Conservation (phyloP, 2,329 filamentous ascomycete species). For the Acephala macrosclerotiorum region DNA sequence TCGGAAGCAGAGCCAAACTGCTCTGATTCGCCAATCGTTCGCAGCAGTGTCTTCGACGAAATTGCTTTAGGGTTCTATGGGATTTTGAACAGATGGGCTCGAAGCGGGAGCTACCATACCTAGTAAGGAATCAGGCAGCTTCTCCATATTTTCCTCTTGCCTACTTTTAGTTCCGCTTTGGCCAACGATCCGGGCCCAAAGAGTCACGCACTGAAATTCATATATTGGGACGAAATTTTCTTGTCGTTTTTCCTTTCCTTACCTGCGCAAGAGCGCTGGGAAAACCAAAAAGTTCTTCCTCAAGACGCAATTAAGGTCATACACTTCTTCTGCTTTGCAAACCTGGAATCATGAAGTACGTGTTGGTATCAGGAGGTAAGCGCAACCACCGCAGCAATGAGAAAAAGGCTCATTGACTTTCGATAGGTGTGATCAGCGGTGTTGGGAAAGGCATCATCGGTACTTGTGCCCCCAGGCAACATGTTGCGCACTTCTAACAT, state of each 20-base stretch:
- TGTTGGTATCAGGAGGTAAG: conserved; percentile 77
- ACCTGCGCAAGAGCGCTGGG: background rate
- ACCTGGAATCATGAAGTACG: conserved; percentile 70
- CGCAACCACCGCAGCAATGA: conserved; percentile 1
- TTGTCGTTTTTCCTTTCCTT: background rate
- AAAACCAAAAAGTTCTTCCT: background rate
- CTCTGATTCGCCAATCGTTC: too few species aligned
- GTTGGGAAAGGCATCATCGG: conserved; percentile 72
- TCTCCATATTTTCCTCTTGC: background rate
- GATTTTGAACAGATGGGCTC: background rate
- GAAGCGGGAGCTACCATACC: background rate
- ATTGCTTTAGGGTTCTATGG: too few species aligned
- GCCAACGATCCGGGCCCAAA: background rate
- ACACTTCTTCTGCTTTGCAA: background rate
- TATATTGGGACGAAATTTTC: background rate
- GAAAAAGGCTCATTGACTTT: conserved; percentile 25
- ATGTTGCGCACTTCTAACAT: background rate
- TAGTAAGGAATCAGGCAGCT: background rate
- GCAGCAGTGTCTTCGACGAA: too few species aligned
- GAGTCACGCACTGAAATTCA: background rate
- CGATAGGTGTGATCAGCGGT: conserved; percentile 57
- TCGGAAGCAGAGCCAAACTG: too few species aligned
- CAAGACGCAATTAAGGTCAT: background rate
- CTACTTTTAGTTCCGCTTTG: background rate
- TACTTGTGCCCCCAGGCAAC: conserved; percentile 46